Evolutionary conservation across 1,139 yeast genomes (phyloP), one percentile per base, ranked within the genome.

Genomic region (Candida sp.): DNA sequence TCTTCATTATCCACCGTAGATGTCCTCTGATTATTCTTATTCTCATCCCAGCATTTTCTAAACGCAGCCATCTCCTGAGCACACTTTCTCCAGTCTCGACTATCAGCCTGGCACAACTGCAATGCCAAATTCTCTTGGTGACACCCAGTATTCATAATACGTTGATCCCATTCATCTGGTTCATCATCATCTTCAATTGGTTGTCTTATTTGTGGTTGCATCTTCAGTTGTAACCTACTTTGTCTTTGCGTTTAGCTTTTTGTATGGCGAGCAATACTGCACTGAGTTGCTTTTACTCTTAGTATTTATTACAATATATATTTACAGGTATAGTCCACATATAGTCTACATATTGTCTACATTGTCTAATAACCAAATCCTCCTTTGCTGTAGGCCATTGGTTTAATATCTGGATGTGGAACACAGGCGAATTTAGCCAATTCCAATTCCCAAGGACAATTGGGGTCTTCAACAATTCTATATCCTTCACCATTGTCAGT

Each of bases 351-450:
- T n/a, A n/a, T n/a, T 15, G 19, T 32, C 34, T 11, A 32, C 6
- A 12, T 11, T 9, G 34, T 11, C 46, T 60, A 72, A 47, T 66
- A 74, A 1, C 79, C 79, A 49, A 75, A 72, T 23, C 77, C 77
- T 45, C 77, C 76, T 61, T 81, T 82, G n/a, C 95, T 85, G 60
- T 91, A 91, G 1, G 96, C 96, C 99, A 93, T 93, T 39, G 99
- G 98, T 56, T 85, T 88, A 48, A 93, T 70, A 52, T 86, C 84
- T 2, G 99, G 99, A 65, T 93, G 99, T 27, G 86, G 82, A 19
- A 87, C 96, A 1, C 96, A 97, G 32, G 68, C 76, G 61, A 88
- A 91, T 2, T 80, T 79, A 49, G 75, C 75, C 43, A 73, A 77
- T 4, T 77, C 67, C 51, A 87, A 67, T 2, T 43, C 50, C 78